Evolutionary conservation across 164 flowering plant species (phyloP).

Genomic region (Liriodendron chinense): DNA sequence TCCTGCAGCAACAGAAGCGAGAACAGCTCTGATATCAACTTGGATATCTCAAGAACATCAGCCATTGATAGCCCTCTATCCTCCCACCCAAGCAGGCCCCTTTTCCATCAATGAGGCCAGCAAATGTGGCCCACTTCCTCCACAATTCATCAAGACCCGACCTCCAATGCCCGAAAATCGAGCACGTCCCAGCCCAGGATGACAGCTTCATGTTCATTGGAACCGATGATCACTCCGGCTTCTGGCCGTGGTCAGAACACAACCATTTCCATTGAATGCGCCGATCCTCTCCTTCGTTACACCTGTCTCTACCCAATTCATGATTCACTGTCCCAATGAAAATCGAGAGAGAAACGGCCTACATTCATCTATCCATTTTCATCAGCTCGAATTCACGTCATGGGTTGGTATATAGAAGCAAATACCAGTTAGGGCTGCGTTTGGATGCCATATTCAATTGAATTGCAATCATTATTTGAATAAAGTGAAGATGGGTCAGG

Average conservation of each 20-base stretch:
- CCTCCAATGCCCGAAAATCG: slow-evolving; percentile 35
- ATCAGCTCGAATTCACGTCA: slow-evolving; percentile 15
- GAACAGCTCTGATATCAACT: slow-evolving; percentile 76
- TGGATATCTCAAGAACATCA: slow-evolving; percentile 70
- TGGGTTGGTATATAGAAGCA: slow-evolving; percentile 24
- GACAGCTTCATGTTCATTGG: slow-evolving; percentile 82
- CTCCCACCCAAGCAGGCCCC: slow-evolving; percentile 32
- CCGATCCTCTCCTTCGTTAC: slow-evolving; percentile 1
- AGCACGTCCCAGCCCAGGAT: slow-evolving; percentile 40
- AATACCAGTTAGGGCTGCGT: background rate
- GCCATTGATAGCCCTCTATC: slow-evolving; percentile 61
- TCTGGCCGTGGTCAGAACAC: slow-evolving; percentile 95
- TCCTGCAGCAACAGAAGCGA: slow-evolving; percentile 91
- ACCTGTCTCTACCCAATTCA: background rate
- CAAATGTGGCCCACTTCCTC: slow-evolving; percentile 47
- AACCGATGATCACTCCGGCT: slow-evolving; percentile 82
- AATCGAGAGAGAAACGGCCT: background rate
- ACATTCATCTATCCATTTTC: background rate
- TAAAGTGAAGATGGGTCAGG: background rate
- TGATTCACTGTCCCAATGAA: background rate
- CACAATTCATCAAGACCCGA: slow-evolving; percentile 45
- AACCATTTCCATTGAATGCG: slow-evolving; percentile 60
- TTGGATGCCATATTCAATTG: background rate
- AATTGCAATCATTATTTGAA: background rate
- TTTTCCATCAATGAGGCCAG: slow-evolving; percentile 42